A percentile compares a stretch with the other conserved stretches of the same genome.
These are phyloP conservation scores for Zygotorulaspora chibaensis DNA, from an alignment of 805 yeast genomes.

Conservation along the genomic window DNA sequence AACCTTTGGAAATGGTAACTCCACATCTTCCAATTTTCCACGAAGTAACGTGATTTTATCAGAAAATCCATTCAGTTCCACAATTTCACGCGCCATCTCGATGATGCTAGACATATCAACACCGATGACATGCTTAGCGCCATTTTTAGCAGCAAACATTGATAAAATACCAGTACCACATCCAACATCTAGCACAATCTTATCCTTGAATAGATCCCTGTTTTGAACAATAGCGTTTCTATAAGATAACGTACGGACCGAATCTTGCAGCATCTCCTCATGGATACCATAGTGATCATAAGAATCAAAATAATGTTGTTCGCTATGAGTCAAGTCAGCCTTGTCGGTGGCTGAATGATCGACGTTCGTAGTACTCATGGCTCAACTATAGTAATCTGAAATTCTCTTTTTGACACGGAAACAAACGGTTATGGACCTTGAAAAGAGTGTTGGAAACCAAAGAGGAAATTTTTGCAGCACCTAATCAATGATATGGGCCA, in stretches of 20 bases:
- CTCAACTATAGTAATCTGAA: slow-evolving; percentile 5
- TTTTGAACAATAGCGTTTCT: slow-evolving; percentile 89
- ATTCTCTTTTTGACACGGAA: slow-evolving; percentile 11
- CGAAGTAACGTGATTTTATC: slow-evolving; percentile 83
- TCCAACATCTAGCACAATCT: slow-evolving; percentile 94
- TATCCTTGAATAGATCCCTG: slow-evolving; percentile 83
- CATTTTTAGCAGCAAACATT: slow-evolving; percentile 98
- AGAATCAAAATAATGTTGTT: slow-evolving; percentile 91
- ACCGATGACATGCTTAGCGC: slow-evolving; percentile 95
- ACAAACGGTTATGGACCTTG: not conserved
- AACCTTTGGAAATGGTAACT: slow-evolving; percentile 77
- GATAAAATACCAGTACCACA: slow-evolving; percentile 98
- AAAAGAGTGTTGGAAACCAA: not conserved
- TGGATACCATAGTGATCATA: slow-evolving; percentile 97
- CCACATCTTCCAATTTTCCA: slow-evolving; percentile 93
- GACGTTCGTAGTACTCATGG: slow-evolving; percentile 17
- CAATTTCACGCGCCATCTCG: slow-evolving; percentile 90
- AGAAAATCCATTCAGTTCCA: slow-evolving; percentile 73
- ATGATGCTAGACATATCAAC: slow-evolving; percentile 97
- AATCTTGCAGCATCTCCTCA: slow-evolving; percentile 97
- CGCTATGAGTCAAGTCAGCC: slow-evolving; percentile 57
- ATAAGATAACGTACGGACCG: slow-evolving; percentile 86
- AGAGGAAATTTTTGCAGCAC: not conserved
- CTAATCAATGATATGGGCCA: not conserved
- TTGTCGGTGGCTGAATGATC: slow-evolving; percentile 62